Conservation (phyloP, 176 grass and related monocot genomes). For the Bonia amplexicaulis region DNA sequence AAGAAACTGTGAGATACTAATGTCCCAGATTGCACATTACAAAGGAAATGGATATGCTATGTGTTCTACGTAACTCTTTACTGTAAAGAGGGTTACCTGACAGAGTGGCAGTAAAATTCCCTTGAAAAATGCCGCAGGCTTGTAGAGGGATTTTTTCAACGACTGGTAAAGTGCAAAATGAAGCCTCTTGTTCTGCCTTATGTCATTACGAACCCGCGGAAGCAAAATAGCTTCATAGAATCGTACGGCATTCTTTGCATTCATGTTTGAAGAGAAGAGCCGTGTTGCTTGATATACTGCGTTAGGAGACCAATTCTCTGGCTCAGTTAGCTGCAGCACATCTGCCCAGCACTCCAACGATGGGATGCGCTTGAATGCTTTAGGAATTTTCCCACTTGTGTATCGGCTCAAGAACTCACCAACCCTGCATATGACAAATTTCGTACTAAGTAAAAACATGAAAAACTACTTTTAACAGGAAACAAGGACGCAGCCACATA, state of each 20-base stretch:
- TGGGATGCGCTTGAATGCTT: constrained; percentile 80
- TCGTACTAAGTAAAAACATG: neutral
- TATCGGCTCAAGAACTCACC: constrained; percentile 73
- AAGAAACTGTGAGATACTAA: neutral
- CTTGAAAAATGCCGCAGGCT: constrained; percentile 86
- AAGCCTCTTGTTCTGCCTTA: constrained; percentile 74
- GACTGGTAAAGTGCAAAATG: constrained; percentile 89
- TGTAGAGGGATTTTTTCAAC: constrained; percentile 75
- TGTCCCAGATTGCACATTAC: neutral
- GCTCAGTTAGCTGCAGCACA: constrained; percentile 76
- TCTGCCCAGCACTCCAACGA: constrained; percentile 70
- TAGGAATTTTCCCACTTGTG: constrained; percentile 81
- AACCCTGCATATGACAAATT: constrained; percentile 49
- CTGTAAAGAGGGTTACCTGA: constrained; percentile 47
- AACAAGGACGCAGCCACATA: constrained; percentile 18
- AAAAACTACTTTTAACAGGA: neutral
- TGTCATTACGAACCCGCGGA: constrained; percentile 77
- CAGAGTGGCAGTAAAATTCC: constrained; percentile 87
- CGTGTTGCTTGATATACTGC: constrained; percentile 87
- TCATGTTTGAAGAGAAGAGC: constrained; percentile 94
- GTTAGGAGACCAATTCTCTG: constrained; percentile 87
- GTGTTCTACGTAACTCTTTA: neutral
- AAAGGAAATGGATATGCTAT: neutral
- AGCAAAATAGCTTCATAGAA: constrained; percentile 85
- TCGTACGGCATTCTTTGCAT: constrained; percentile 41